Percentiles rank a stretch among this genome's conserved stretches.
Conservation (phyloP, 2,329 filamentous ascomycete species). For the Pseudogymnoascus sp. region DNA sequence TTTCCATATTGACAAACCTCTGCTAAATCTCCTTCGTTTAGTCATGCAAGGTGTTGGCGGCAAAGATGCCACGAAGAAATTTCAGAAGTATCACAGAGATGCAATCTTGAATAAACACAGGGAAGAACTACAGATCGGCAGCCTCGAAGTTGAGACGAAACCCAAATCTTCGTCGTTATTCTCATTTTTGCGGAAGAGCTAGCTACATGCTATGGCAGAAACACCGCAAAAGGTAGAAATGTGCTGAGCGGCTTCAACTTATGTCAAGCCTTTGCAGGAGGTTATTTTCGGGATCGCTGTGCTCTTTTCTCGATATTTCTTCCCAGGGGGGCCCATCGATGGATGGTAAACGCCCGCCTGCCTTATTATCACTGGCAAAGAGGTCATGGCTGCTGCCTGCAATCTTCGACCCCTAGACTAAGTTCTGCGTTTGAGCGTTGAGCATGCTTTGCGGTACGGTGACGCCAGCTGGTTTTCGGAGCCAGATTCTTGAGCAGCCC, state of each 20-base stretch:
- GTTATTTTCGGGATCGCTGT: background rate
- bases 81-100: conserved; percentile 19
- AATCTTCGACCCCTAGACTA: background rate
- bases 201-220: background rate
- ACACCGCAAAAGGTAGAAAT: background rate
- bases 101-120: conserved; percentile 44
- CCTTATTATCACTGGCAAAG: background rate
- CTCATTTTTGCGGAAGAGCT: background rate
- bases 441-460: background rate
- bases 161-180: conserved; percentile 1
- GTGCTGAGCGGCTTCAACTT: background rate
- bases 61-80: conserved; percentile 22
- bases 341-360: background rate
- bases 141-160: background rate
- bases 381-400: background rate
- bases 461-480: background rate
- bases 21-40: background rate
- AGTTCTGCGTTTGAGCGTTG: background rate
- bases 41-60: conserved; percentile 17
- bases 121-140: conserved; percentile 46
- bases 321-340: background rate
- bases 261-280: background rate
- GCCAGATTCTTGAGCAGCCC: background rate
- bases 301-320: background rate
- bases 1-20: conserved; percentile 25